A percentile compares a stretch with the other conserved stretches of the same genome.
phyloP scores from a whole-genome alignment of 2,329 filamentous ascomycete genomes.

The Diplodia intermedia region DNA sequence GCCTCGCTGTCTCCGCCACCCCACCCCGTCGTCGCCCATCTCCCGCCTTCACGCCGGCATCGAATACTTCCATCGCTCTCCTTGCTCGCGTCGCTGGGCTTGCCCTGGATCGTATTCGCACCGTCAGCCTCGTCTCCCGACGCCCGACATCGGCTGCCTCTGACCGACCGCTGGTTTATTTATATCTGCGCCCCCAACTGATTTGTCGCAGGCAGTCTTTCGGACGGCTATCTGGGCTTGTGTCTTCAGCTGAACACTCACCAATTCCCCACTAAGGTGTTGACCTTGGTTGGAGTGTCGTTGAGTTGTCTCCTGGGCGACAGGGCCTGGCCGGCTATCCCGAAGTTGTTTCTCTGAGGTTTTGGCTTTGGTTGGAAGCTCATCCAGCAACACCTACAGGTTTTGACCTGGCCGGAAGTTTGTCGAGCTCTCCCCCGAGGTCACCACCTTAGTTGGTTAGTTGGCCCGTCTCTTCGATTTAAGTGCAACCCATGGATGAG shows the following conservation, averaged over 20 bases:
- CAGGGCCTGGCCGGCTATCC: background rate
- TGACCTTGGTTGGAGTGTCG: constrained; percentile 5
- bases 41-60: background rate
- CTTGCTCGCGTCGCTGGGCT: constrained; percentile 1
- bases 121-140: background rate
- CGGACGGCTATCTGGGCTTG: background rate
- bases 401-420: constrained; percentile 12
- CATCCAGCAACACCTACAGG: background rate
- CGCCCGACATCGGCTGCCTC: background rate
- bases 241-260: background rate
- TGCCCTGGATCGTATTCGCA: background rate
- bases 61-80: constrained; percentile 1
- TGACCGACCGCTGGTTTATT: constrained; percentile 1
- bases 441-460: constrained; percentile 20
- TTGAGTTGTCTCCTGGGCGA: background rate
- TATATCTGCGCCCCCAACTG: background rate
- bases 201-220: constrained; percentile 10
- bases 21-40: background rate
- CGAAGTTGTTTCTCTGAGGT: constrained; percentile 18
- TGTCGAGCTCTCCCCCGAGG: constrained; percentile 8
- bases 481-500: background rate
- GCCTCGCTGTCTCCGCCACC: background rate
- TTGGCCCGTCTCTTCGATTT: constrained; percentile 9
- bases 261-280: background rate
- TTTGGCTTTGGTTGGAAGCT: constrained; percentile 22